These are phyloP conservation scores for Patellifolia procumbens DNA, from an alignment of 179 eudicot genomes.

Conservation along the genomic window DNA sequence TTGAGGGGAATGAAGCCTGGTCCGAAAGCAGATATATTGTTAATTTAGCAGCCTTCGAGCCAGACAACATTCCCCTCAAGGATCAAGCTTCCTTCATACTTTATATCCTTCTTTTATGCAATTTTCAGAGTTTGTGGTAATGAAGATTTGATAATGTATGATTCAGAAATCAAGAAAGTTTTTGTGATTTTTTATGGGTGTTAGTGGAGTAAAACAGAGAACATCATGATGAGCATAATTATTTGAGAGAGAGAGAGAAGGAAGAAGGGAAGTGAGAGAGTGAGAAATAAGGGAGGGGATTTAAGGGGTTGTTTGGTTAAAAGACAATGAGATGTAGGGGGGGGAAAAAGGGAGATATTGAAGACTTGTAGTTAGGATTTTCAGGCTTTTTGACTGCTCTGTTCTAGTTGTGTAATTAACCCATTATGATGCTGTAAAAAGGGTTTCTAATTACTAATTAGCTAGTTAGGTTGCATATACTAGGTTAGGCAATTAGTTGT, in stretches of 20 bases:
- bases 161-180: constrained; percentile 14
- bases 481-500: constrained; percentile 18
- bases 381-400: constrained; percentile 21
- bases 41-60: constrained; percentile 31
- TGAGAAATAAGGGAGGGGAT: constrained; percentile 3
- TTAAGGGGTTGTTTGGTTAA: constrained; percentile 11
- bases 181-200: constrained; percentile 26
- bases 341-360: constrained; percentile 6
- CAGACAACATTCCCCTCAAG: constrained; percentile 52
- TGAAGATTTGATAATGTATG: neutral
- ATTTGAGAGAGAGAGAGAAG: constrained; percentile 35
- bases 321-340: constrained; percentile 6
- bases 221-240: constrained; percentile 40
- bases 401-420: neutral
- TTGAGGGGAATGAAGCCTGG: constrained; percentile 60
- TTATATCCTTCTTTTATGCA: neutral
- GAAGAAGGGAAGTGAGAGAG: constrained; percentile 12
- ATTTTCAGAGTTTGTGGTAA: neutral
- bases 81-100: constrained; percentile 28
- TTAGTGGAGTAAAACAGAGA: constrained; percentile 33
- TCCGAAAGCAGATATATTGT: constrained; percentile 32
- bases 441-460: neutral
- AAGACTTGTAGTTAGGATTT: constrained; percentile 9
- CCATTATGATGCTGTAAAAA: neutral
- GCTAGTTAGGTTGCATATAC: neutral